Evolutionary conservation across 1,139 yeast genomes (phyloP).

Genomic region (Geotrichum reessii): DNA sequence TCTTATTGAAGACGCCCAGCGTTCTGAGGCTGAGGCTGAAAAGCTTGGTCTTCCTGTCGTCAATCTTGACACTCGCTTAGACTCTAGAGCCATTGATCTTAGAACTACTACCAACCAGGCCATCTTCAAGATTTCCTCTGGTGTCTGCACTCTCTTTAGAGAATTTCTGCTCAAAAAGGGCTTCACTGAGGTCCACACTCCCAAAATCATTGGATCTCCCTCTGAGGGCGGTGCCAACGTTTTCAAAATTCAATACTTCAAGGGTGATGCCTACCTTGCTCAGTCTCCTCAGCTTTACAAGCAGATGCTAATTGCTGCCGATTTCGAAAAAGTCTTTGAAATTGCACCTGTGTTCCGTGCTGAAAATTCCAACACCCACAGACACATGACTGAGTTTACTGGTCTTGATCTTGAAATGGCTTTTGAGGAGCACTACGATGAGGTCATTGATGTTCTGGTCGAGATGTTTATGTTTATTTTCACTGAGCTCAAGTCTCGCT

Average conservation of each 20-base stretch:
- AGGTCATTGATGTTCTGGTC: conserved; percentile 75
- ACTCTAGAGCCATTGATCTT: conserved; percentile 89
- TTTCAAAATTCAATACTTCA: conserved; percentile 87
- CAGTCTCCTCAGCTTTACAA: conserved; percentile 98
- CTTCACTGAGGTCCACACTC: conserved; percentile 91
- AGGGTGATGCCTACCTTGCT: conserved; percentile 86
- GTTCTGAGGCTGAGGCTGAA: conserved; percentile 94
- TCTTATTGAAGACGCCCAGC: conserved; percentile 89
- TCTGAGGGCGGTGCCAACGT: conserved; percentile 98
- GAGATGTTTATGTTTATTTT: conserved; percentile 87
- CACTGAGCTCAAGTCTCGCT: conserved; percentile 72
- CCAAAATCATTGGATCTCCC: conserved; percentile 90
- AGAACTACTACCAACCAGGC: conserved; percentile 98
- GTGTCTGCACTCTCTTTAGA: conserved; percentile 80
- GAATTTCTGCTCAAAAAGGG: conserved; percentile 67
- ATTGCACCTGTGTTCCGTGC: conserved; percentile 98
- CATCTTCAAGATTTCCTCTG: conserved; percentile 88
- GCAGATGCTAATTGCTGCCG: conserved; percentile 97
- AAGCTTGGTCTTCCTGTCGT: conserved; percentile 88
- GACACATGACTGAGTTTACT: conserved; percentile 98
- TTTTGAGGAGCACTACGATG: conserved; percentile 96
- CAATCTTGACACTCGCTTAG: conserved; percentile 92
- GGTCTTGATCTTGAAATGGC: conserved; percentile 98
- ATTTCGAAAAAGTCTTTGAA: conserved; percentile 92
- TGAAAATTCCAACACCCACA: conserved; percentile 96